phyloP scores from a whole-genome alignment of 768 basidiomycete species.

The Mycena pura region DNA sequence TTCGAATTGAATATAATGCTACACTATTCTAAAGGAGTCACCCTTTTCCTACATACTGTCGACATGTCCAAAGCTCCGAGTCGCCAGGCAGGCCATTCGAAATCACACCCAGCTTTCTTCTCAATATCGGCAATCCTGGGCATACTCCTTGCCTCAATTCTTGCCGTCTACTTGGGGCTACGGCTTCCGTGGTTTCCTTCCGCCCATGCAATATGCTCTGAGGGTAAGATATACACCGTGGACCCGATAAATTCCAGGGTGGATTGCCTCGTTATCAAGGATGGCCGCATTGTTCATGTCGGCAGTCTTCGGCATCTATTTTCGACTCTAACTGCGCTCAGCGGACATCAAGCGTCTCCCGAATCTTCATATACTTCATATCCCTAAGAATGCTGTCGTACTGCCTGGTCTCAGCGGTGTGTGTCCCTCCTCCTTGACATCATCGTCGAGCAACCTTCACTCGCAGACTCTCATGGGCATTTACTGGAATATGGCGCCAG shows the following conservation, averaged over 20 bases:
- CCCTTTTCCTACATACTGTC: no score
- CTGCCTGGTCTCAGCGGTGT: slow-evolving; percentile 80
- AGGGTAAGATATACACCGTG: slow-evolving; percentile 71
- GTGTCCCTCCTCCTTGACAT: neutral
- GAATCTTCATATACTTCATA: slow-evolving; percentile 15
- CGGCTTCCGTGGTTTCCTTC: neutral
- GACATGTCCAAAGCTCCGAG: no score
- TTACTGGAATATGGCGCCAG: slow-evolving; percentile 80
- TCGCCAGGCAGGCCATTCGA: no score
- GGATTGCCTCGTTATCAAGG: slow-evolving; percentile 66
- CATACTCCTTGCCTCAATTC: neutral
- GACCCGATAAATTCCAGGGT: slow-evolving; percentile 57
- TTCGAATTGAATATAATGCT: no score
- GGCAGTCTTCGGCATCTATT: slow-evolving; percentile 39
- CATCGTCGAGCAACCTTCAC: neutral
- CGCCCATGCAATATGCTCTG: slow-evolving; percentile 64
- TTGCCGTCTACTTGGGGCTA: neutral
- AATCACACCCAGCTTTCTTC: no score
- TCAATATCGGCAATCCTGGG: neutral
- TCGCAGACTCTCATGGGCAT: slow-evolving; percentile 81
- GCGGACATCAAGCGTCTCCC: slow-evolving; percentile 35
- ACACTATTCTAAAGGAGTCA: no score
- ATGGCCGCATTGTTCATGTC: slow-evolving; percentile 51
- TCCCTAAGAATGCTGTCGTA: slow-evolving; percentile 50
- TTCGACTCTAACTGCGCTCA: slow-evolving; percentile 26